Evolutionary conservation across 1,284 basidiomycete genomes (phyloP).

Genomic region (Limonomyces culmigenus): DNA sequence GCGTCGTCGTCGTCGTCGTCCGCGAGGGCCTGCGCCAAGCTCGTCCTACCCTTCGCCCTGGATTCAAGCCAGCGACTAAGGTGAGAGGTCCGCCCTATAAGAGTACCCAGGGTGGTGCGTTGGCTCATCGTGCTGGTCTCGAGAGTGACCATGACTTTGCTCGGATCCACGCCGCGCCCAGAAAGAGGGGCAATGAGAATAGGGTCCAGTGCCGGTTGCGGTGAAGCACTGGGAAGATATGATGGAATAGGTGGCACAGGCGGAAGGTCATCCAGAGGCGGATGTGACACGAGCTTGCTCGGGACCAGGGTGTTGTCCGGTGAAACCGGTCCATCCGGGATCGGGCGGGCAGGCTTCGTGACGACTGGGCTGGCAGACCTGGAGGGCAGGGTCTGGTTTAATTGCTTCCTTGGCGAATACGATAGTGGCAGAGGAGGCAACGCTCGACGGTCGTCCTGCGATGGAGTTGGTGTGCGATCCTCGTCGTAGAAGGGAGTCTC

Average conservation of each 20-base stretch:
- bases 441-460: not conserved
- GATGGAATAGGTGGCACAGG: too few relatives aligned
- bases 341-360: too few relatives aligned
- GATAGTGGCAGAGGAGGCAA: conserved; percentile 4
- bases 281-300: conserved; percentile 6
- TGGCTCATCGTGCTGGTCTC: conserved; percentile 52
- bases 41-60: conserved; percentile 6
- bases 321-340: too few relatives aligned
- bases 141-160: conserved; percentile 44
- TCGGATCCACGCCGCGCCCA: conserved; percentile 27
- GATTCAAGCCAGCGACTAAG: conserved; percentile 39
- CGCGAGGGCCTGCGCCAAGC: not conserved
- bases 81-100: conserved; percentile 48
- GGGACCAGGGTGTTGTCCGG: too few relatives aligned
- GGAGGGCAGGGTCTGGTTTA: too few relatives aligned
- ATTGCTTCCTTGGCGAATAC: too few relatives aligned
- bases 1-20: conserved; percentile 29
- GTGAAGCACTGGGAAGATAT: too few relatives aligned
- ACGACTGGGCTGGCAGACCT: too few relatives aligned
- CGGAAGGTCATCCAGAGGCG: conserved; percentile 15
- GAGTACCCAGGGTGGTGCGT: conserved; percentile 44
- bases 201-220: conserved; percentile 38
- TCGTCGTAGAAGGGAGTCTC: conserved; percentile 3
- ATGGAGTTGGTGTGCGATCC: not conserved
- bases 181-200: conserved; percentile 48